These are phyloP conservation scores for Coelastrella sp. DNA, from an alignment of 139 green algal species.

Conservation along the genomic window DNA sequence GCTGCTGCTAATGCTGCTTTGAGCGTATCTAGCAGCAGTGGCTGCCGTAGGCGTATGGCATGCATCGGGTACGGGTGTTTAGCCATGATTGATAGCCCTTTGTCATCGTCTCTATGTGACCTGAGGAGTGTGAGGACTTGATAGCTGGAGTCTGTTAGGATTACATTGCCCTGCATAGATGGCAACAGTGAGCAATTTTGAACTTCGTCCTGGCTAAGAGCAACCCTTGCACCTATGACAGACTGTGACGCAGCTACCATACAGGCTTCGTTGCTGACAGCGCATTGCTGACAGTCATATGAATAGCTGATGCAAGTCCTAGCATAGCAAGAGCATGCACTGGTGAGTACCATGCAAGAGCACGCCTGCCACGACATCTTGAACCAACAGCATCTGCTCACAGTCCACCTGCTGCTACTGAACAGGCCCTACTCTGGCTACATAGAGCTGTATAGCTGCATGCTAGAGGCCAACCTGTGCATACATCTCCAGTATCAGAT, in stretches of 20 bases:
- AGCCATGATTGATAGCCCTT: conserved; percentile 83
- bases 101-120: conserved; percentile 93
- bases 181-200: too few species aligned
- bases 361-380: too few species aligned
- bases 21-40: conserved; percentile 8
- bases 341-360: background rate
- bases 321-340: background rate
- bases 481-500: conserved; percentile 98
- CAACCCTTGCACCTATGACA: too few species aligned
- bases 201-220: too few species aligned
- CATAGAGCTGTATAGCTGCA: too few species aligned
- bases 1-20: conserved; percentile 16
- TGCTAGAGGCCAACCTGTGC: conserved; percentile 76
- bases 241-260: too few species aligned
- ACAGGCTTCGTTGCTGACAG: too few species aligned
- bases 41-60: conserved; percentile 56
- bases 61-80: conserved; percentile 76
- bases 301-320: background rate
- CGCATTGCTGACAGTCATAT: too few species aligned
- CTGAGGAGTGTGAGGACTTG: conserved; percentile 77
- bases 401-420: background rate
- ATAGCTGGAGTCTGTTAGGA: conserved; percentile 78
- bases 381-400: background rate
- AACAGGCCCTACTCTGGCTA: too few species aligned
- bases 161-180: conserved; percentile 95